These are phyloP conservation scores for Avena atlantica DNA, from an alignment of 176 grass and related monocot genomes.

Conservation along the genomic window DNA sequence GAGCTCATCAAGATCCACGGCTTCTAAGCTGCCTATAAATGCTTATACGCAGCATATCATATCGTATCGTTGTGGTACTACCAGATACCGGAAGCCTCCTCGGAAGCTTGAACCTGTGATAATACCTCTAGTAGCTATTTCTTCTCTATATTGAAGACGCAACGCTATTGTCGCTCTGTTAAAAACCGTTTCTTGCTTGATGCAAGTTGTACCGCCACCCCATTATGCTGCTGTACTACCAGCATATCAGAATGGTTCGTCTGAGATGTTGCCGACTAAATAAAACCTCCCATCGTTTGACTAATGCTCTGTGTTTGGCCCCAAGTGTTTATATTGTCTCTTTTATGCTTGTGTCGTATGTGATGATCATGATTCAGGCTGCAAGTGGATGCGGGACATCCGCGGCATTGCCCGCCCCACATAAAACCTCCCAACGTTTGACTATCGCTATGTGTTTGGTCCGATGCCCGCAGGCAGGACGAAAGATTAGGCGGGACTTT, in stretches of 20 bases:
- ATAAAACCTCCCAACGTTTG: too few relatives aligned
- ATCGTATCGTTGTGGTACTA: neutral
- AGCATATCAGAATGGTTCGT: constrained; percentile 42
- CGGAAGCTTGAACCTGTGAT: constrained; percentile 35
- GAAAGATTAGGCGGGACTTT: too few relatives aligned
- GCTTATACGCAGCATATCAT: neutral
- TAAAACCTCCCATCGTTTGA: constrained; percentile 37
- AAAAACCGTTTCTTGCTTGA: constrained; percentile 47
- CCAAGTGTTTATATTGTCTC: neutral
- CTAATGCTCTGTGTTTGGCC: neutral
- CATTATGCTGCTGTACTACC: constrained; percentile 23
- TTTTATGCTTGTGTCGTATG: too few relatives aligned
- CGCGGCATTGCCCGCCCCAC: too few relatives aligned
- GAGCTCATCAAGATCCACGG: constrained; percentile 85
- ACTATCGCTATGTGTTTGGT: too few relatives aligned
- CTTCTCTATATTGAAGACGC: constrained; percentile 35
- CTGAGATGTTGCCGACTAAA: constrained; percentile 41
- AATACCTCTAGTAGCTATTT: constrained; percentile 7
- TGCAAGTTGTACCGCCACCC: constrained; percentile 53
- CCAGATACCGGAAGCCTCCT: constrained; percentile 13
- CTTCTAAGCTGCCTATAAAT: constrained; percentile 51
- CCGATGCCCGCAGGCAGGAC: too few relatives aligned
- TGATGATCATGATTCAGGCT: too few relatives aligned
- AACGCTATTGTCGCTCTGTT: constrained; percentile 13
- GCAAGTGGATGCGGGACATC: too few relatives aligned